Base-by-base conservation (phyloP, 306 rosid species). In the Vigna nakashimae region DNA sequence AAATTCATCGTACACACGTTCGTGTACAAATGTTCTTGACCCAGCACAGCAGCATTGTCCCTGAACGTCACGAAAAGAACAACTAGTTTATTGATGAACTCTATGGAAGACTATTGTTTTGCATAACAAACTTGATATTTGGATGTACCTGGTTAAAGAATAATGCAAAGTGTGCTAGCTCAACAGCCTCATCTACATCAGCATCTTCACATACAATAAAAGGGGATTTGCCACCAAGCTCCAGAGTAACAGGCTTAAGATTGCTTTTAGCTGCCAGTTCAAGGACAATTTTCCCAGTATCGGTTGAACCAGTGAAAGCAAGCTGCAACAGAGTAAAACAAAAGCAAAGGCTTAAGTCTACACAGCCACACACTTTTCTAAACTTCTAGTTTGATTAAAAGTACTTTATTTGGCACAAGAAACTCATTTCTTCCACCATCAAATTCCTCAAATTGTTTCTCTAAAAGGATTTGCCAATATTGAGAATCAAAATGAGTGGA, bases 1-100 rank as follows among this genome's bases (percentile, higher is more conserved):
- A 65, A 92, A 90, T 78, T 92, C 92, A 53, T 92, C 94, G 7
- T 90, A 85, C 52, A 92, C 83, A 60, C 78, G 43, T 85, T 90
- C 97, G 79, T 92, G 96, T 32, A 92, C 97, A 65, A 59, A 90
- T 65, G 97, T 92, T 75, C 96, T 90, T 76, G 97, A 92, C 36
- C 96, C 97, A 79, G 94, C 91, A 68, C 94, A 89, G 75, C 97
- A 92, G 78, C 97, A 92, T 86, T 90, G 97, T 38, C 97, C 97
- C 97, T 92, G 51, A 50, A 83, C 57, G 71, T 59, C n/a, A 24
- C 69, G 71, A 28, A 36, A 24, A 75, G 10, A 45, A 71, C 56
- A 45, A 72, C 22, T 75, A 46, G 16, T 69, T 30, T 66, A 26
- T 7, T 68, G 65, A 30, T 38, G 38, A 64, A 24, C 34, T 70